phyloP scores from a whole-genome alignment of 2,329 filamentous ascomycete genomes.

The Cladosporium cucumerinum region DNA sequence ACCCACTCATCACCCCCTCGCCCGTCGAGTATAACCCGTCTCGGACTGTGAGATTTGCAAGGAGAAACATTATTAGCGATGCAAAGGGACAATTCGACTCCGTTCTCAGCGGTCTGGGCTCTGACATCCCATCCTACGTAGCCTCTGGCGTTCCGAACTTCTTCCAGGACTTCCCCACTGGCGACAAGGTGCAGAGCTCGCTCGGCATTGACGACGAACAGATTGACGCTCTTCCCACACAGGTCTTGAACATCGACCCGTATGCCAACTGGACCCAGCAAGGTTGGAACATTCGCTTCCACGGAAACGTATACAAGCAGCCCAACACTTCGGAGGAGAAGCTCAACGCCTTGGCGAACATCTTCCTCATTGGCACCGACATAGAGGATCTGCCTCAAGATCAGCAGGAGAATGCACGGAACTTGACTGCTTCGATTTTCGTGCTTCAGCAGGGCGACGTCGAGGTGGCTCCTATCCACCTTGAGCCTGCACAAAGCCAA shows the following conservation, averaged over 20 bases:
- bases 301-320: constrained; percentile 78
- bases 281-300: constrained; percentile 73
- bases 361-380: constrained; percentile 65
- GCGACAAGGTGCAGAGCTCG: constrained; percentile 56
- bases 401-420: constrained; percentile 66
- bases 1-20: constrained; percentile 50
- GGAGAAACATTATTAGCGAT: constrained; percentile 52
- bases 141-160: constrained; percentile 63
- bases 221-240: constrained; percentile 61
- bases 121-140: constrained; percentile 57
- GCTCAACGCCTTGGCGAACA: constrained; percentile 65
- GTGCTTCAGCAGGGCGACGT: constrained; percentile 68
- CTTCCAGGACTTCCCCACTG: constrained; percentile 63
- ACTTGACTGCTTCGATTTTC: constrained; percentile 69
- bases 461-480: constrained; percentile 58
- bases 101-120: constrained; percentile 50
- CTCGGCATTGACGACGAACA: constrained; percentile 59
- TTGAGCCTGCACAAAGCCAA: constrained; percentile 57
- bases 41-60: constrained; percentile 41
- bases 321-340: constrained; percentile 64
- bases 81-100: constrained; percentile 43
- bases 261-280: constrained; percentile 73
- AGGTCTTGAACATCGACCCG: constrained; percentile 66
- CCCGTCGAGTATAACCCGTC: constrained; percentile 42
- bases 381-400: constrained; percentile 57